A percentile compares a stretch with the other conserved stretches of the same genome.
Evolutionary conservation across 1,284 basidiomycete genomes (phyloP).

Genomic region (Sutorius eximius): DNA sequence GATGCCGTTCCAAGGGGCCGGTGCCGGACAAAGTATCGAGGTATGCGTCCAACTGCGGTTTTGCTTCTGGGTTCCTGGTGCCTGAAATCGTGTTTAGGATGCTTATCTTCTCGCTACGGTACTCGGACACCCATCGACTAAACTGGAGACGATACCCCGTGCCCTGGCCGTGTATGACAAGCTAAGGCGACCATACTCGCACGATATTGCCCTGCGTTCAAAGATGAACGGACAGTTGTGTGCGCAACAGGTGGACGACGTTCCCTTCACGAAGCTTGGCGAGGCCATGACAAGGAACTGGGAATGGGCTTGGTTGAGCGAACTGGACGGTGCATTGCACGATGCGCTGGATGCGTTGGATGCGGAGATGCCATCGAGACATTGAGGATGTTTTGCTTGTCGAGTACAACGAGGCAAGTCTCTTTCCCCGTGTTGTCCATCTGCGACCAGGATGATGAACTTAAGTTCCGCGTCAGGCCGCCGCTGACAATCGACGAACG

Average conservation of each 20-base stretch:
- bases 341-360: conserved; percentile 24
- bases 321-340: conserved; percentile 23
- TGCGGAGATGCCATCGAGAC: background rate
- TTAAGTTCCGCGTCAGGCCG: background rate
- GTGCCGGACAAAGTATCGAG: conserved; percentile 58
- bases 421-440: background rate
- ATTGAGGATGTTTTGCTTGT: background rate
- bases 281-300: conserved; percentile 22
- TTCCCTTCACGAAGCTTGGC: conserved; percentile 14
- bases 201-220: conserved; percentile 27
- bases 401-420: background rate
- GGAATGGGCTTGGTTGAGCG: conserved; percentile 34
- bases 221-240: conserved; percentile 18
- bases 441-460: background rate
- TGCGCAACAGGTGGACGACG: conserved; percentile 12
- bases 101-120: conserved; percentile 43
- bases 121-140: conserved; percentile 43
- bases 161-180: conserved; percentile 44
- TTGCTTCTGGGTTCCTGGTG: too few species aligned
- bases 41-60: conserved; percentile 29
- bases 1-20: conserved; percentile 55
- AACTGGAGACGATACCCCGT: conserved; percentile 33
- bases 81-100: conserved; percentile 30
- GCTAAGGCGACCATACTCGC: conserved; percentile 43
- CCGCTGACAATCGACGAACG: background rate